These are phyloP conservation scores for Typha latifolia DNA, from an alignment of 176 grass and related monocot species.

Conservation along the genomic window DNA sequence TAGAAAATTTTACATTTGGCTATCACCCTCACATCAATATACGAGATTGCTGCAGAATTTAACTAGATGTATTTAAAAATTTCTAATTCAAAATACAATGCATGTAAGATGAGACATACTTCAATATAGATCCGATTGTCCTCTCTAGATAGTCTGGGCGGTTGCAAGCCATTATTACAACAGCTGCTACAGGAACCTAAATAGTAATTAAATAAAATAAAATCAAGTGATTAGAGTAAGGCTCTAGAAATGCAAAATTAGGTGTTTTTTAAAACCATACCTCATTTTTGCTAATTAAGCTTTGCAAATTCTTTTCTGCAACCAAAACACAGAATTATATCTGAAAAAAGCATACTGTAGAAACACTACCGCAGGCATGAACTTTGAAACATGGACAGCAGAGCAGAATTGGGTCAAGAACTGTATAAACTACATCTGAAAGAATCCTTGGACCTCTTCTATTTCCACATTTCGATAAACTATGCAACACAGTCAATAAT, in stretches of 20 bases:
- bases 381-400: no score
- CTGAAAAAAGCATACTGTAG: no score
- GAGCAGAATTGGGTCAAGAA: no score
- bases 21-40: background rate
- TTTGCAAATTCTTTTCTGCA: slow-evolving; percentile 72
- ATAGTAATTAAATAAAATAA: slow-evolving; percentile 22
- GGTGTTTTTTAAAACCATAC: slow-evolving; percentile 21
- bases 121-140: slow-evolving; percentile 92
- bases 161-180: slow-evolving; percentile 99
- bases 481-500: no score
- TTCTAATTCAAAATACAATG: background rate
- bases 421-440: no score
- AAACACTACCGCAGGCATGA: no score
- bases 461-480: no score
- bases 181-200: slow-evolving; percentile 77
- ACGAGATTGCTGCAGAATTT: slow-evolving; percentile 1
- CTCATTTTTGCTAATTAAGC: slow-evolving; percentile 43
- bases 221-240: slow-evolving; percentile 2
- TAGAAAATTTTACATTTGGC: background rate
- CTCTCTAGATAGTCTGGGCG: slow-evolving; percentile 86
- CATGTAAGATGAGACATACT: slow-evolving; percentile 30
- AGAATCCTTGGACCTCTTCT: no score
- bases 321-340: slow-evolving; percentile 24
- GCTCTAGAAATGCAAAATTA: slow-evolving; percentile 7
- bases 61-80: background rate